These are phyloP conservation scores for Ogataea hybrid DNA, from an alignment of 1,139 yeast species.

Conservation along the genomic window DNA sequence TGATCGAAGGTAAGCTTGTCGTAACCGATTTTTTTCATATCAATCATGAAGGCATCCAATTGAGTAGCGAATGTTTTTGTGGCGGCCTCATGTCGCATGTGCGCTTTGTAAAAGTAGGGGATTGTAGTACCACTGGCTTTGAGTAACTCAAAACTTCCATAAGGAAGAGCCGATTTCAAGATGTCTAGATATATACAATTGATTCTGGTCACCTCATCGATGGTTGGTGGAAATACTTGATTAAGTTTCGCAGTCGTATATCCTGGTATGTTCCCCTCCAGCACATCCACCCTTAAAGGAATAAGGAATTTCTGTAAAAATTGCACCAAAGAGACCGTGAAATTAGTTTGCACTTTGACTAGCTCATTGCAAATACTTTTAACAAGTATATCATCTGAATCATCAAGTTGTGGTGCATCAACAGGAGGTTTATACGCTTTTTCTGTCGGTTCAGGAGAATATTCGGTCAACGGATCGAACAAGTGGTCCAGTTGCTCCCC, in stretches of 20 bases:
- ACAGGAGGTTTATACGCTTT: too few species aligned
- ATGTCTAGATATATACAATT: slow-evolving; percentile 83
- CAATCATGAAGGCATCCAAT: slow-evolving; percentile 34
- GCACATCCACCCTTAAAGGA: too few species aligned
- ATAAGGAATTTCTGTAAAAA: too few species aligned
- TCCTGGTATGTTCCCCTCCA: slow-evolving; percentile 51
- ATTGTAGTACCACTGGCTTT: slow-evolving; percentile 77
- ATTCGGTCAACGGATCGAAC: too few species aligned
- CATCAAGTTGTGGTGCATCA: too few species aligned
- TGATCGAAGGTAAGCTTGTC: slow-evolving; percentile 42
- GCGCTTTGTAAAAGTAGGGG: slow-evolving; percentile 90
- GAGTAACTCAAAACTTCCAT: slow-evolving; percentile 71
- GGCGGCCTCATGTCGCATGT: slow-evolving; percentile 92
- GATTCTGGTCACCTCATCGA: slow-evolving; percentile 87
- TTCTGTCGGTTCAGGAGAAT: too few species aligned
- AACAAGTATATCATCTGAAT: too few species aligned
- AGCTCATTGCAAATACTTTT: too few species aligned
- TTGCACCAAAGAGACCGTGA: too few species aligned
- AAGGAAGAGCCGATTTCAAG: slow-evolving; percentile 60
- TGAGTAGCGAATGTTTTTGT: slow-evolving; percentile 51
- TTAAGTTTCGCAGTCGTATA: slow-evolving; percentile 62
- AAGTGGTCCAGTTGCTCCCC: too few species aligned
- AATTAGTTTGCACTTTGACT: too few species aligned
- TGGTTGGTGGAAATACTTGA: slow-evolving; percentile 86
- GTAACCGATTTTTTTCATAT: slow-evolving; percentile 22